Percentiles rank a stretch among this genome's conserved stretches.
phyloP scores from a whole-genome alignment of 2,329 filamentous ascomycete genomes.

The Sarocladium kiliense region DNA sequence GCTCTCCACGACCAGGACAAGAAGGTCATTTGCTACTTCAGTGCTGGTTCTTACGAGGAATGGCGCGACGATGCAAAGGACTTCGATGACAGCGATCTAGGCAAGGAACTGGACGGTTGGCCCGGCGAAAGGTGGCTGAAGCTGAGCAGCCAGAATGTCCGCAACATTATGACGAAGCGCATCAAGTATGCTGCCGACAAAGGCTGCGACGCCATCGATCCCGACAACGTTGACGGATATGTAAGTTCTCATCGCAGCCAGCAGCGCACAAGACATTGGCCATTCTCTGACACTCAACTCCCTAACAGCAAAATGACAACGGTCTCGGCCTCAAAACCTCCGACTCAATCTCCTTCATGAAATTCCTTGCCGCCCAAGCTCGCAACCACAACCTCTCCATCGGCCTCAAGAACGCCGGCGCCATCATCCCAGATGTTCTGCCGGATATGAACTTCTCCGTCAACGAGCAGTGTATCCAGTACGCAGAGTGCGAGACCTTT shows the following conservation, averaged over 20 bases:
- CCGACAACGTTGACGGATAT: constrained; percentile 67
- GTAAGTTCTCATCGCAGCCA: constrained; percentile 29
- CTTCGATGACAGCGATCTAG: constrained; percentile 52
- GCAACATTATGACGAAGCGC: constrained; percentile 57
- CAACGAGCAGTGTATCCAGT: constrained; percentile 64
- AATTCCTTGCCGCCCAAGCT: constrained; percentile 53
- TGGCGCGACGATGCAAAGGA: constrained; percentile 52
- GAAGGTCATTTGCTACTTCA: constrained; percentile 72
- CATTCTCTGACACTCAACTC: constrained; percentile 1
- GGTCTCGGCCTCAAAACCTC: constrained; percentile 52
- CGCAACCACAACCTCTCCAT: constrained; percentile 50
- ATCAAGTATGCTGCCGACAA: constrained; percentile 55
- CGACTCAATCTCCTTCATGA: constrained; percentile 54
- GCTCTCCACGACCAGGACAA: constrained; percentile 52
- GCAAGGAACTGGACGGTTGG: constrained; percentile 58
- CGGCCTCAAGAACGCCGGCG: constrained; percentile 64
- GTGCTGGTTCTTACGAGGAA: constrained; percentile 63
- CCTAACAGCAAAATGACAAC: constrained; percentile 49
- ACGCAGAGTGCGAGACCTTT: constrained; percentile 55
- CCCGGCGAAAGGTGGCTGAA: constrained; percentile 63
- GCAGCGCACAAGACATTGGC: background rate
- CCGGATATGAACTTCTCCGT: constrained; percentile 58
- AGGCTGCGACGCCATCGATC: constrained; percentile 64
- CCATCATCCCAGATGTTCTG: constrained; percentile 46
- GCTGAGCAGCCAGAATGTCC: constrained; percentile 50